Evolutionary conservation across 2,329 filamentous ascomycete species (phyloP).

Genomic region (Blumeria hordei): DNA sequence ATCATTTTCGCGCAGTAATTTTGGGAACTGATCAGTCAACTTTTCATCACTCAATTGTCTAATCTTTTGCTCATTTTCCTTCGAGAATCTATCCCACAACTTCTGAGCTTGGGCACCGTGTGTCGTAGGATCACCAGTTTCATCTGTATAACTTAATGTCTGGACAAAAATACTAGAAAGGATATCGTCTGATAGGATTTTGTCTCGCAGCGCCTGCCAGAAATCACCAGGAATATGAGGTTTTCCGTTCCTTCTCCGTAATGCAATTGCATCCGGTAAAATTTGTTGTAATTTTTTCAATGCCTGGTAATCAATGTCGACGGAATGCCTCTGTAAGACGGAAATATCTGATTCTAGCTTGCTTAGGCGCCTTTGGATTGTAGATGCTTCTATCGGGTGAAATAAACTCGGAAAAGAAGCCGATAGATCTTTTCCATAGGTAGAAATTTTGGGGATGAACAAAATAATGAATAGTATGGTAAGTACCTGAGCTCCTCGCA

Average conservation of each 20-base stretch:
- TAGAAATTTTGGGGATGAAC: not conserved
- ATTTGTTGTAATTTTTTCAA: slow-evolving; percentile 19
- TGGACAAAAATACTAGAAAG: slow-evolving; percentile 1
- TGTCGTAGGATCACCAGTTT: not conserved
- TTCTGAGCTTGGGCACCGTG: not conserved
- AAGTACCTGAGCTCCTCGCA: not conserved
- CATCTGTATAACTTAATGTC: not conserved
- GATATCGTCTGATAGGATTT: slow-evolving; percentile 22
- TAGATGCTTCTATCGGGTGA: slow-evolving; percentile 1
- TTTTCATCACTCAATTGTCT: slow-evolving; percentile 4
- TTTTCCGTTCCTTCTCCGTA: slow-evolving; percentile 27
- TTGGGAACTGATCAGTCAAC: slow-evolving; percentile 7
- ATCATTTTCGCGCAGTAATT: slow-evolving; percentile 6
- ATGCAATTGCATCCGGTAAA: slow-evolving; percentile 31
- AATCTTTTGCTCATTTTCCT: slow-evolving; percentile 5
- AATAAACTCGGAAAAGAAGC: slow-evolving; percentile 3
- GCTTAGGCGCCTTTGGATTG: slow-evolving; percentile 7
- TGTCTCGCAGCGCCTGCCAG: slow-evolving; percentile 35
- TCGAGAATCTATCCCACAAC: slow-evolving; percentile 5
- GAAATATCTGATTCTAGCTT: slow-evolving; percentile 9
- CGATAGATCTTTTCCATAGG: not conserved
- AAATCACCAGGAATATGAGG: slow-evolving; percentile 33
- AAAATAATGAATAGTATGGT: too few relatives aligned
- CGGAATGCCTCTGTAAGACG: slow-evolving; percentile 2
- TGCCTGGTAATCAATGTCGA: slow-evolving; percentile 14